Percentiles rank a stretch among this genome's conserved stretches.
Conservation (phyloP, 2,329 filamentous ascomycete genomes). For the Calcarisporium arbuscula region DNA sequence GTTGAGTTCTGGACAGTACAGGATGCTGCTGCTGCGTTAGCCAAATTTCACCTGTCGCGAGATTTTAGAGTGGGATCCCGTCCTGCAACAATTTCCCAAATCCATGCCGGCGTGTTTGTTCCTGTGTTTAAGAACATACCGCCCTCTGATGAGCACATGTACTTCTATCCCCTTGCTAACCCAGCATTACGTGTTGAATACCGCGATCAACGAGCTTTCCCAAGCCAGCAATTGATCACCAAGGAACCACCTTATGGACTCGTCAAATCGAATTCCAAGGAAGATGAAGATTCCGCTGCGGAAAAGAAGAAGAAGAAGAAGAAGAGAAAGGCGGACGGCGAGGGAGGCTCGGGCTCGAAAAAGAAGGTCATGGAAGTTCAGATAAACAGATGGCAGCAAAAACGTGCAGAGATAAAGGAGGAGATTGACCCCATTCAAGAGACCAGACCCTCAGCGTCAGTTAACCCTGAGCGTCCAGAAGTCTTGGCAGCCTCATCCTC, state of each 20-base stretch:
- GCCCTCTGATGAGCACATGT: conserved; percentile 53
- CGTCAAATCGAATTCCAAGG: conserved; percentile 11
- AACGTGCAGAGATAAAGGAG: conserved; percentile 33
- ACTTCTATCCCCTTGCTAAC: conserved; percentile 66
- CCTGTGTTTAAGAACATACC: conserved; percentile 57
- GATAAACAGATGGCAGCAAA: conserved; percentile 39
- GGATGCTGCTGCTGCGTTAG: conserved; percentile 68
- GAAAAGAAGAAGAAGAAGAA: conserved; percentile 36
- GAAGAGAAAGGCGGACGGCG: conserved; percentile 47
- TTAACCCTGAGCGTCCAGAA: too few species aligned
- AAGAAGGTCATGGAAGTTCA: conserved; percentile 37
- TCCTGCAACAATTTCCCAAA: conserved; percentile 64
- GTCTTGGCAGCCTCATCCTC: too few species aligned
- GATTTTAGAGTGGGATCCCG: conserved; percentile 74
- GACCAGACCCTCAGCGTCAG: conserved; percentile 1
- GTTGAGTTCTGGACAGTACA: conserved; percentile 73
- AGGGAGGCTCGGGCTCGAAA: conserved; percentile 16
- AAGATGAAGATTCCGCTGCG: conserved; percentile 17
- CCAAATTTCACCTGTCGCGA: conserved; percentile 64
- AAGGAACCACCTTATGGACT: conserved; percentile 35
- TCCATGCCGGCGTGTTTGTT: conserved; percentile 80
- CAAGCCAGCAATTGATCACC: conserved; percentile 57
- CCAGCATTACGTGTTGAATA: conserved; percentile 63
- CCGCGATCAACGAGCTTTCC: conserved; percentile 69
- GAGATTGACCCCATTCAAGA: conserved; percentile 5